phyloP scores from a whole-genome alignment of 2,329 filamentous ascomycete genomes.

The Scleromitrula shiraiana region DNA sequence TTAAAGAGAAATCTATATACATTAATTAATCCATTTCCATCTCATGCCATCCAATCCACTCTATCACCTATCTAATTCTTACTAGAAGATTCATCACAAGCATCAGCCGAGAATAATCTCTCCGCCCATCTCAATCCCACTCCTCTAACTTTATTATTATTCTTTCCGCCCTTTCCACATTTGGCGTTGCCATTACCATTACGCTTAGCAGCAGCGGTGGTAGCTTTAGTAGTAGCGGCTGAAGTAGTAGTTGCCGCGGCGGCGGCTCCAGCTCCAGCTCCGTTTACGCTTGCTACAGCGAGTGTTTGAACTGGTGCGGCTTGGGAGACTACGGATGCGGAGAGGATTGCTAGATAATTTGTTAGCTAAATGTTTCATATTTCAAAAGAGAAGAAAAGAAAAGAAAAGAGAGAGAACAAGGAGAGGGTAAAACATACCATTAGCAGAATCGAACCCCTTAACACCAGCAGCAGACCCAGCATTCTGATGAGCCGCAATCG shows the following conservation, averaged over 20 bases:
- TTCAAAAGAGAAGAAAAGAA: background rate
- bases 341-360: conserved; percentile 1
- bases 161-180: too few species aligned
- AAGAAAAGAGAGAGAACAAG: background rate
- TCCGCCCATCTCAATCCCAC: too few species aligned
- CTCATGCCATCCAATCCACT: too few species aligned
- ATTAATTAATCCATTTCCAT: too few species aligned
- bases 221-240: background rate
- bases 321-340: conserved; percentile 2
- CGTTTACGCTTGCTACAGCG: background rate
- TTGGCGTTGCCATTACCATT: background rate
- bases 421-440: conserved; percentile 13
- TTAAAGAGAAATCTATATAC: too few species aligned
- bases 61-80: too few species aligned
- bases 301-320: conserved; percentile 1
- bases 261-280: background rate
- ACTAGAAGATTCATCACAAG: too few species aligned
- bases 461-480: conserved; percentile 31
- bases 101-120: too few species aligned
- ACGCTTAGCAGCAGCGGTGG: background rate
- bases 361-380: background rate
- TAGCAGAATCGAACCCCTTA: conserved; percentile 28
- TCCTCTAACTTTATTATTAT: too few species aligned
- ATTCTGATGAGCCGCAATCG: conserved; percentile 38
- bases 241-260: background rate